Percentiles rank a stretch among this genome's conserved stretches.
phyloP scores from a whole-genome alignment of 352 stramenopile species.

The Phytophthora pseudosyringae region DNA sequence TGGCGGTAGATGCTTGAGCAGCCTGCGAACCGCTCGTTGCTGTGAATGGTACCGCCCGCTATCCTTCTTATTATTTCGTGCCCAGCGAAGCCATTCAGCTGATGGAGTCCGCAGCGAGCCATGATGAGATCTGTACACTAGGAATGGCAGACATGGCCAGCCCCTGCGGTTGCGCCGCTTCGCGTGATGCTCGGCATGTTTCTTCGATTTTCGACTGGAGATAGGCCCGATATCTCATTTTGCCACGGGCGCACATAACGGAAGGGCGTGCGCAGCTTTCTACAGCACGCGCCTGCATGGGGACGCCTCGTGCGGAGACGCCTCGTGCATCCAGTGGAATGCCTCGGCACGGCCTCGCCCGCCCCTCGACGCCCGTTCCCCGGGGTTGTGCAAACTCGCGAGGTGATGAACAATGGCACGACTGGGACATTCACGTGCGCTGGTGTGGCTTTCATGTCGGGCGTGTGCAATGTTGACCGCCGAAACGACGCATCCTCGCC shows the following conservation, averaged over 20 bases:
- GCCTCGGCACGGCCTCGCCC: too few species aligned
- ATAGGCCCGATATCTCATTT: slow-evolving; percentile 29
- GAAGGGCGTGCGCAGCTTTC: background rate
- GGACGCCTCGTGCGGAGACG: background rate
- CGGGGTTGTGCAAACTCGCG: background rate
- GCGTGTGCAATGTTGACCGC: slow-evolving; percentile 18
- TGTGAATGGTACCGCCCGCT: background rate
- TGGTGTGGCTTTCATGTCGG: slow-evolving; percentile 5
- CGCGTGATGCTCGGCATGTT: background rate
- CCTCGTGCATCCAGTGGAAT: background rate
- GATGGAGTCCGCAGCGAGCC: background rate
- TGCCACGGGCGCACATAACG: slow-evolving; percentile 27
- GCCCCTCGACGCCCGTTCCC: background rate
- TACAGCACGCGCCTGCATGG: background rate
- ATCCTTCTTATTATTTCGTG: slow-evolving; percentile 17
- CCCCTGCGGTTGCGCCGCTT: slow-evolving; percentile 7
- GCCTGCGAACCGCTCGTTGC: too few species aligned
- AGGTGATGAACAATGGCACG: slow-evolving; percentile 17
- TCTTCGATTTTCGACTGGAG: slow-evolving; percentile 35
- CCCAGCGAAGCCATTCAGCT: slow-evolving; percentile 2
- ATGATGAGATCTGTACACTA: slow-evolving; percentile 8
- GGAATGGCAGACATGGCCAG: slow-evolving; percentile 13
- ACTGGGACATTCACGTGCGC: slow-evolving; percentile 14
- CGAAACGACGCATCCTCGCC: slow-evolving; percentile 14
- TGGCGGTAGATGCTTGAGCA: background rate